Base-by-base conservation (phyloP, 148 eudicot genomes). In the Amaranthus palmeri region DNA sequence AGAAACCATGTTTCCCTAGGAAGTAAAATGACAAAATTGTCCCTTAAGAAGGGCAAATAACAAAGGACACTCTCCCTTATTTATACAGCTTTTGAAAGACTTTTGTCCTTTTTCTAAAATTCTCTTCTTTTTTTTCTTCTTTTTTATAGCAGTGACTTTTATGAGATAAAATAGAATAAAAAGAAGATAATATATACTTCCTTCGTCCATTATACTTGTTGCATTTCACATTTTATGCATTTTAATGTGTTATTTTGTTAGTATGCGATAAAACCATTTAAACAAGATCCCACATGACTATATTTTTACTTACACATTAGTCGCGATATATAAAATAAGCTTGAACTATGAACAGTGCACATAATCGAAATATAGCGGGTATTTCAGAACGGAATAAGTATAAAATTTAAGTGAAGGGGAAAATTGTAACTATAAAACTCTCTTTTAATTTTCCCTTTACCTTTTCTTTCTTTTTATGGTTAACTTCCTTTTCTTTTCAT, bases 31-130 rank as follows among this genome's bases (percentile, higher is more conserved):
- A 78, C 76, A 76, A 76, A 76, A 59, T 63, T 76, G 75, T 54
- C 81, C 75, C 70, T 66, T 76, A 58, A 76, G 47, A 67, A 45
- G 50, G 61, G 60, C 61, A 58, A 64, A 81, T 58, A 63, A 71
- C 79, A 63, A 59, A 69, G 67, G 70, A 79, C 73, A 43, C 72
- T 70, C 72, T 14, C 44, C 36, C 36, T 25, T 25, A 25, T 25
- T 25, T 74, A 17, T 57, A 63, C 78, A 80, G 72, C 88, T 83
- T 87, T 81, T 74, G 61, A 70, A 85, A 82, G 75, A 80, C 85
- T 78, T 78, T 68, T 78, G 68, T 72, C 71, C 73, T 65, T 63
- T 70, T 10, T 63, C 13, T 57, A 69, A 76, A 76, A 53, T 66
- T 58, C 68, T 40, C 66, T 52, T 25, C n/a, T 54, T n/a, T 67